Evolutionary conservation across 2,329 filamentous ascomycete species (phyloP), one percentile per base, ranked within the genome.

Genomic region (Celoporthe dispersa): DNA sequence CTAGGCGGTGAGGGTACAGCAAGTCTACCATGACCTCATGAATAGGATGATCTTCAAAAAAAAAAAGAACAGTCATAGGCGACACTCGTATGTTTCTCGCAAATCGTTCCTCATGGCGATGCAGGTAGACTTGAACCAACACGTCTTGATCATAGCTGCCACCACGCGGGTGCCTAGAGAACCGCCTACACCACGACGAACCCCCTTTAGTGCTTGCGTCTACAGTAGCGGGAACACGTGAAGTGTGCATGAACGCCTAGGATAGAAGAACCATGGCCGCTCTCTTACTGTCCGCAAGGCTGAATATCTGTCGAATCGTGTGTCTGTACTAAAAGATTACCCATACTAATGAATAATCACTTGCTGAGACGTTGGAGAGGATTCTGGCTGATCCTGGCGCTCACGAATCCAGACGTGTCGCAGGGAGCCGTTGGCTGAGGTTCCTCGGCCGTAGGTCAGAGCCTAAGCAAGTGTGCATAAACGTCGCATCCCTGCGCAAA

Each of bases 381-480:
- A 16, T 19, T 31, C 25, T 19, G 31, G 53, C 44, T n/a, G 44
- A 48, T 31, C 28, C 51, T 12, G 51, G 25, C 22, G 51, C 22
- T n/a, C 25, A 28, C 51, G 5, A 14, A 25, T 28, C 25, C 9
- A 28, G 51, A 12, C 8, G 11, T 7, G 4, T 55, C 51, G 51
- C 51, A 31, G 28, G 48, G 28, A 31, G 53, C 14, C 53, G 53
- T 57, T 57, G 53, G 53, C 53, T 33, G 53, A 57, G 53, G 28
- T 57, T 31, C 53, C 28, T 31, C 19, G 53, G 25, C 53, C 16
- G 25, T 19, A 57, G 16, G 25, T 57, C n/a, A n/a, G 16, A 19
- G 53, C 53, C 53, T 57, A 57, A 57, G 57, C 33, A 60, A 33
- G 57, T 60, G 31, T 60, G 57, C 57, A 60, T 60, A 25, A 59